Conservation (phyloP, 1,284 basidiomycete genomes). For the Gymnopus androsaceus region DNA sequence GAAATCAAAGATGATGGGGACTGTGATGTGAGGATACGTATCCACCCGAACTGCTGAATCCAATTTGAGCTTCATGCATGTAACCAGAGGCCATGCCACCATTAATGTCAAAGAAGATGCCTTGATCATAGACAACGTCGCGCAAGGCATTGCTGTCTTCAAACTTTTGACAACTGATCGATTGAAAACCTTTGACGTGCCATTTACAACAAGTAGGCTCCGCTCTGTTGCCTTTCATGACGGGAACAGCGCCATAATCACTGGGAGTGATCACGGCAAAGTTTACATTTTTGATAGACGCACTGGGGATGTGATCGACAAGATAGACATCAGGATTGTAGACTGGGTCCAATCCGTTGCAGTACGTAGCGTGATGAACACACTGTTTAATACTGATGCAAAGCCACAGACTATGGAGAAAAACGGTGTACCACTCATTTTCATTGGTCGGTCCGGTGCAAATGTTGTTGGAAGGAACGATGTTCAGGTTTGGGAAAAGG, state of each 20-base stretch:
- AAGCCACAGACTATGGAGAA: constrained; percentile 2
- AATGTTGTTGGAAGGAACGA: constrained; percentile 2
- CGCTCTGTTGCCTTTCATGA: constrained; percentile 9
- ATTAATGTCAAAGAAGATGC: constrained; percentile 10
- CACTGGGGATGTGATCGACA: constrained; percentile 20
- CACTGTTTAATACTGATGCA: background rate
- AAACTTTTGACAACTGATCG: background rate
- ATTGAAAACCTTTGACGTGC: constrained; percentile 8
- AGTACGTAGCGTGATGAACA: background rate
- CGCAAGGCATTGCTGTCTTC: constrained; percentile 7
- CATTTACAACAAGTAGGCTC: background rate
- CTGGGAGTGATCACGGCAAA: constrained; percentile 27
- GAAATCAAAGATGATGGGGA: background rate
- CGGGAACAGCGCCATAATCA: constrained; percentile 18
- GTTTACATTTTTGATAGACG: constrained; percentile 26
- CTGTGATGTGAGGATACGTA: constrained; percentile 13
- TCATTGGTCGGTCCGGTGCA: constrained; percentile 3
- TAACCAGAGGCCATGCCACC: constrained; percentile 5
- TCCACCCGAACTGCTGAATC: background rate
- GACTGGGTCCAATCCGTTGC: constrained; percentile 5
- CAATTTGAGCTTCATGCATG: background rate
- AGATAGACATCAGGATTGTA: constrained; percentile 17
- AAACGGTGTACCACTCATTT: constrained; percentile 1
- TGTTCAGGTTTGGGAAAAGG: constrained; percentile 10
- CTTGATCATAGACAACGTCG: constrained; percentile 7